phyloP scores from a whole-genome alignment of 257 asterid genomes.

The Verbena officinalis region DNA sequence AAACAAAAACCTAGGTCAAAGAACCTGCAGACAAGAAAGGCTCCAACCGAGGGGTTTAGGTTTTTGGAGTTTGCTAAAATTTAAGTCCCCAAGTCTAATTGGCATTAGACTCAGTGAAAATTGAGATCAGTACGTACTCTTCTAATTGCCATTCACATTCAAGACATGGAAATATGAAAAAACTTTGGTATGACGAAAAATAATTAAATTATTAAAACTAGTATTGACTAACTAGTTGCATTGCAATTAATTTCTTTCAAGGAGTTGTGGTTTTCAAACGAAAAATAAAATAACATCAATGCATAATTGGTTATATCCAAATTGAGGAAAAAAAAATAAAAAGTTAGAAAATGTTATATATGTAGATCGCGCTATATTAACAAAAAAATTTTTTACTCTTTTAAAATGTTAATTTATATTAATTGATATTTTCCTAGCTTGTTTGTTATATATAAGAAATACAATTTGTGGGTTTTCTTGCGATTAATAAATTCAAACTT shows the following conservation, averaged over 20 bases:
- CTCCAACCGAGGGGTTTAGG: conserved; percentile 70
- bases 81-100: conserved; percentile 44
- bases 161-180: conserved; percentile 44
- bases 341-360: too few relatives aligned
- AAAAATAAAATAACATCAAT: too few relatives aligned
- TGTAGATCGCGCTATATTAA: too few relatives aligned
- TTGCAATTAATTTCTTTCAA: background rate
- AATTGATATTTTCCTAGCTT: too few relatives aligned
- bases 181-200: conserved; percentile 45
- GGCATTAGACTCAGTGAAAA: conserved; percentile 51
- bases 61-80: conserved; percentile 54
- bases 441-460: too few relatives aligned
- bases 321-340: too few relatives aligned
- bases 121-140: conserved; percentile 26
- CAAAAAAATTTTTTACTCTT: too few relatives aligned
- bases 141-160: conserved; percentile 55
- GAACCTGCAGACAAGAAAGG: conserved; percentile 60
- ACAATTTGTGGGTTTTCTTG: too few relatives aligned
- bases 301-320: too few relatives aligned
- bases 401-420: too few relatives aligned
- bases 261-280: background rate
- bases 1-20: conserved; percentile 81
- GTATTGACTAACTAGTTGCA: too few relatives aligned
- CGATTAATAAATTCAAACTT: conserved; percentile 27
- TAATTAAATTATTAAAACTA: conserved; percentile 10